Conservation (phyloP, 176 grass and related monocot species). For the Chloris gayana region DNA sequence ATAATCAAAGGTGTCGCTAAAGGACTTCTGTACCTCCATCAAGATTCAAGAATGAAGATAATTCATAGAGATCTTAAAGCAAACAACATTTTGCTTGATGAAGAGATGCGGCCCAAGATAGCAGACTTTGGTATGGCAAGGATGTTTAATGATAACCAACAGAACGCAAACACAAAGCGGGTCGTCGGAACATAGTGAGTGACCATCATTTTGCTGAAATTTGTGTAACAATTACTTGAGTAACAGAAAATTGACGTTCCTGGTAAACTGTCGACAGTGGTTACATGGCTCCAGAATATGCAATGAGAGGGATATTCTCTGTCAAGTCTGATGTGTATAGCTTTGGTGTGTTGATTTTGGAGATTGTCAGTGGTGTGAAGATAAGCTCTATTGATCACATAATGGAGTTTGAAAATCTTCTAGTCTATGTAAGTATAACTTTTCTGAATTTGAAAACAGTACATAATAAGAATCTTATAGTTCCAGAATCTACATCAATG, state of each 20-base stretch:
- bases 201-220: background rate
- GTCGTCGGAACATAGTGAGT: slow-evolving; percentile 31
- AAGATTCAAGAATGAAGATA: slow-evolving; percentile 46
- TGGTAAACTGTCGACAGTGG: slow-evolving; percentile 31
- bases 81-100: slow-evolving; percentile 43
- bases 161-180: slow-evolving; percentile 24
- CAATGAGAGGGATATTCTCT: slow-evolving; percentile 47
- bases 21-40: slow-evolving; percentile 51
- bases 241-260: background rate
- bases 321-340: slow-evolving; percentile 49
- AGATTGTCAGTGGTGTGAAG: slow-evolving; percentile 44
- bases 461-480: background rate
- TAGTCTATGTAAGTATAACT: slow-evolving; percentile 37
- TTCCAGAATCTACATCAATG: background rate
- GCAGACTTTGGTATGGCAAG: slow-evolving; percentile 53
- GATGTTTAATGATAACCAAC: slow-evolving; percentile 36
- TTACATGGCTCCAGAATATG: slow-evolving; percentile 59
- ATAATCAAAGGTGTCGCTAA: slow-evolving; percentile 47
- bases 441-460: background rate
- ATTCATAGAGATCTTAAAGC: slow-evolving; percentile 38
- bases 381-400: slow-evolving; percentile 32
- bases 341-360: slow-evolving; percentile 44
- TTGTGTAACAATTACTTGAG: background rate
- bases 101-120: slow-evolving; percentile 43
- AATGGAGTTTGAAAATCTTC: slow-evolving; percentile 30